Percentiles rank a stretch among this genome's conserved stretches.
Evolutionary conservation across 2,329 filamentous ascomycete genomes (phyloP).

Genomic region (Botrytis pseudocinerea): DNA sequence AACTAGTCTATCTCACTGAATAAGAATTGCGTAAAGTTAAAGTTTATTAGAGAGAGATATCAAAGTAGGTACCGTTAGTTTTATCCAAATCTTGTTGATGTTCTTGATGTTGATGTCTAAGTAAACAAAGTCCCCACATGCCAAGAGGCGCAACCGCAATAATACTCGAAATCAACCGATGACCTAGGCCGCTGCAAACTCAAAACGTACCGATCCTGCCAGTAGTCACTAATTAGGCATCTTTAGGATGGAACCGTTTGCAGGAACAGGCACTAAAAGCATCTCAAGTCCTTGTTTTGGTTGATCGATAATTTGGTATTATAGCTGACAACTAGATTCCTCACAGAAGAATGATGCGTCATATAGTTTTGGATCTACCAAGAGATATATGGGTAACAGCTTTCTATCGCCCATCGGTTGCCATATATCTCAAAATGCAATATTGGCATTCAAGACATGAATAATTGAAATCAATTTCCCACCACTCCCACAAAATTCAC

Average conservation of each 20-base stretch:
- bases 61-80: not conserved
- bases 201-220: not conserved
- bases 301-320: not conserved
- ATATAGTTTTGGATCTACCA: constrained; percentile 14
- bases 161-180: not conserved
- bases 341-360: not conserved
- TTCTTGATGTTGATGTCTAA: not conserved
- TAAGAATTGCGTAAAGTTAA: not conserved
- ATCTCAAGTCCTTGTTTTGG: not conserved
- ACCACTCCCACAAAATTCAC: constrained; percentile 24
- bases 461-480: not conserved
- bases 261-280: not conserved
- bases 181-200: constrained; percentile 1
- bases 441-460: not conserved
- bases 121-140: not conserved
- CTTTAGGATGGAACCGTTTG: not conserved
- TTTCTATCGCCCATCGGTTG: too few species aligned
- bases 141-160: not conserved
- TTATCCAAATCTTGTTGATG: not conserved
- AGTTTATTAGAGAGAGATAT: not conserved
- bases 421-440: not conserved
- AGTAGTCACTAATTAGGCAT: not conserved
- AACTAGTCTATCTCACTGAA: not conserved
- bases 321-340: not conserved
- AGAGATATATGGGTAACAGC: not conserved